These are phyloP conservation scores for Aspergillus fumigatus DNA, from an alignment of 2,329 filamentous ascomycete genomes.

Conservation along the genomic window DNA sequence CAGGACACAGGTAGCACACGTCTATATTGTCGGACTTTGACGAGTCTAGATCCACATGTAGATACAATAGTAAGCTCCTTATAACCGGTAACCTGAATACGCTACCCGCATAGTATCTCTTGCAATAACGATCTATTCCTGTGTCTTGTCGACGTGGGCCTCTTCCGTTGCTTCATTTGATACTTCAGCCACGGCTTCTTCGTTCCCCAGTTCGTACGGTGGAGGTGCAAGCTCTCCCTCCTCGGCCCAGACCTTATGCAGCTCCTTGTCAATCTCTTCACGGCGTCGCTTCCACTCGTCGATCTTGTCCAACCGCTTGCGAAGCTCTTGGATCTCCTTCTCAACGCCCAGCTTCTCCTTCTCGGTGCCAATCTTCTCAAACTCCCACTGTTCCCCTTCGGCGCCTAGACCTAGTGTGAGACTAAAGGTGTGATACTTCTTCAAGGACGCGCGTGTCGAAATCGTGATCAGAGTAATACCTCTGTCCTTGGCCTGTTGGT, in stretches of 20 bases:
- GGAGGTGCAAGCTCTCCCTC: slow-evolving; percentile 37
- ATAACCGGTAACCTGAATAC: background rate
- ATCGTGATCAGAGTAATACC: slow-evolving; percentile 96
- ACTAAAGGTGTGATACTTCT: slow-evolving; percentile 93
- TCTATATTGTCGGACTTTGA: background rate
- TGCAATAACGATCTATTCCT: background rate
- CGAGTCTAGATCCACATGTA: background rate
- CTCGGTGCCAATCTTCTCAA: slow-evolving; percentile 89
- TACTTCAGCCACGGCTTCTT: slow-evolving; percentile 7
- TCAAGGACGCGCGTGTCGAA: slow-evolving; percentile 86
- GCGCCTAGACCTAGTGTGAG: slow-evolving; percentile 78
- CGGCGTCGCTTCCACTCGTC: slow-evolving; percentile 76
- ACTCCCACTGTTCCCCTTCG: slow-evolving; percentile 81
- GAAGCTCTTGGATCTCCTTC: slow-evolving; percentile 80
- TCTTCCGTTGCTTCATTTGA: slow-evolving; percentile 1
- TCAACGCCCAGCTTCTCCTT: slow-evolving; percentile 91
- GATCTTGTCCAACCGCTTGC: slow-evolving; percentile 73
- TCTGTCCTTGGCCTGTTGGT: slow-evolving; percentile 86
- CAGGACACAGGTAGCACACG: background rate
- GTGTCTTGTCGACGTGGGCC: background rate
- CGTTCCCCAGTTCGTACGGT: slow-evolving; percentile 26
- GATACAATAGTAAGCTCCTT: background rate
- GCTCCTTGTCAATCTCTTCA: slow-evolving; percentile 76
- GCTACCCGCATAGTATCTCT: background rate
- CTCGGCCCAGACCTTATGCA: slow-evolving; percentile 61